Evolutionary conservation across 2,329 filamentous ascomycete genomes (phyloP), one percentile per base, ranked within the genome.

Genomic region (Xylaria sp.): DNA sequence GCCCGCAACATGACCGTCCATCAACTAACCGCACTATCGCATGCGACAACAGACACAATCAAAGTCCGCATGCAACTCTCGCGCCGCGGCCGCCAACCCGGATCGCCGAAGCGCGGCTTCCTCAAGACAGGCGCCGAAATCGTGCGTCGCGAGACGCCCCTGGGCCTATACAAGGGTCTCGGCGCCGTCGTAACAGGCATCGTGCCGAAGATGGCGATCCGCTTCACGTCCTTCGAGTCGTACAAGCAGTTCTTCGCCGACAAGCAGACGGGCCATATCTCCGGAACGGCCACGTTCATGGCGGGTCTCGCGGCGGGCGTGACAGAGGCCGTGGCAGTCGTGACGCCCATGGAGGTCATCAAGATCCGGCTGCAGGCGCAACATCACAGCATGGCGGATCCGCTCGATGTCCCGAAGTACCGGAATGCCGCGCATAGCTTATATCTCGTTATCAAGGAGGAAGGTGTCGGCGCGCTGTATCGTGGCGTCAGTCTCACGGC

Each of bases 11-110:
- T 7, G 37, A 19, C 1, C 5, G 1, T 35, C 18, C 30, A 37
- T 52, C 47, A 37, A 18, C 35, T 52, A n/a, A 1, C 34, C 16
- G 16, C 16, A 16, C 18, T n/a, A 10, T 5, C 11, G 7, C 42
- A 11, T 52, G 62, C 49, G 39, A 18, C 23, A 18, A 50, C 66
- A 90, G 91, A 97, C 76, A 97, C 92, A 61, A 96, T 97, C 80
- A 97, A 99, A 83, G 94, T 99, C 63, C 92, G 94, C 69, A 99
- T 99, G 95, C 94, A 99, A 79, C 88, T 99, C 62, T 97, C 94
- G 58, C 84, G 89, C 67, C 86, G 94, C 74, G 91, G 90, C 54
- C 84, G 89, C 67, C 83, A 86, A 61, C 92, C 92, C 59, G 94
- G 94, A 62, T 85, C 89, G 74, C 91, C 92, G 70, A 87, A 88